These are phyloP conservation scores for Coelastrella sp. DNA, from an alignment of 139 green algal genomes.

Conservation along the genomic window DNA sequence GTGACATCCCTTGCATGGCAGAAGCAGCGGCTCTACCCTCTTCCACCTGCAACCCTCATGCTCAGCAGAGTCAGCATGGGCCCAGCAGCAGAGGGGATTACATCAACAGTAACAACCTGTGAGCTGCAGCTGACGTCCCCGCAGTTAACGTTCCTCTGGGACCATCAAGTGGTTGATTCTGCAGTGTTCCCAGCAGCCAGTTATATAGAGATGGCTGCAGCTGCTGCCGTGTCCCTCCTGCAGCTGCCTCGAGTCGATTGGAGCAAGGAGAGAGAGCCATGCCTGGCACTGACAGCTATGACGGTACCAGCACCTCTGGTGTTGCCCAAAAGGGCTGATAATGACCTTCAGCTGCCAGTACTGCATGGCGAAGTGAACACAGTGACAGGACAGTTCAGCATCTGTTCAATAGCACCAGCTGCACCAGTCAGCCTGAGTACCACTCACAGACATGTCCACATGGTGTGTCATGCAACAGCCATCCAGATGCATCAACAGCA, in stretches of 20 bases:
- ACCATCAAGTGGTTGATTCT: conserved; percentile 75
- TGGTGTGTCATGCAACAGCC: conserved; percentile 21
- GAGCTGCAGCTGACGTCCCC: conserved; percentile 21
- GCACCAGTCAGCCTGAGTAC: too few species aligned
- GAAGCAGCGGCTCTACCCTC: neutral
- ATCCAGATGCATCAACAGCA: neutral
- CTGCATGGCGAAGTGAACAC: neutral
- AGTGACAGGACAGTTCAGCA: neutral
- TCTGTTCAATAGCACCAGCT: neutral
- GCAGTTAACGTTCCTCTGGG: conserved; percentile 61
- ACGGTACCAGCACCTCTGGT: conserved; percentile 31
- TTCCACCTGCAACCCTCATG: neutral
- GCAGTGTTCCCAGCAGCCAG: conserved; percentile 73
- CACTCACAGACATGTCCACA: neutral
- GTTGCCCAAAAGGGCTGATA: neutral
- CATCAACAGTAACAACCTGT: conserved; percentile 20
- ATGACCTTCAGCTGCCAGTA: conserved; percentile 2
- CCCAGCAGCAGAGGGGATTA: conserved; percentile 4
- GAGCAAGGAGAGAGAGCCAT: too few species aligned
- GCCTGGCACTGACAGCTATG: neutral
- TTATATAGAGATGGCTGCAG: conserved; percentile 63
- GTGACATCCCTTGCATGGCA: conserved; percentile 3
- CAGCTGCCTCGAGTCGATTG: neutral
- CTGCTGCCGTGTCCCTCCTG: neutral
- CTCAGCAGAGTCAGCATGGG: neutral